These are phyloP conservation scores for Irpex lacteus DNA, from an alignment of 1,284 basidiomycete species.

Conservation along the genomic window DNA sequence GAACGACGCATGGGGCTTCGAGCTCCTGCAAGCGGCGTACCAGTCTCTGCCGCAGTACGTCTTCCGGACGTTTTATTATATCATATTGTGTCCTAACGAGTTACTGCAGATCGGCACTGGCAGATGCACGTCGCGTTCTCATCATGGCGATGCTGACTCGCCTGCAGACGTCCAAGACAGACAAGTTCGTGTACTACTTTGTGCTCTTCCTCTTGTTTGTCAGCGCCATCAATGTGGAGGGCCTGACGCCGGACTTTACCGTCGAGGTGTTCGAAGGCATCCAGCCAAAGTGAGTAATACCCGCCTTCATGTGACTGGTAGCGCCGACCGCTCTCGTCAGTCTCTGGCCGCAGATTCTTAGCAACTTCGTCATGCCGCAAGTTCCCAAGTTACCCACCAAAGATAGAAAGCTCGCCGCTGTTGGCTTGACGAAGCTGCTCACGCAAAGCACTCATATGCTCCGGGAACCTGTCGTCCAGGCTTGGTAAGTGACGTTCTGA, in stretches of 20 bases:
- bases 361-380: constrained; percentile 81
- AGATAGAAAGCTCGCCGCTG: constrained; percentile 80
- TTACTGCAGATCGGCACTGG: constrained; percentile 54
- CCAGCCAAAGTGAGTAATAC: constrained; percentile 70
- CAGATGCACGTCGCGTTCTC: constrained; percentile 75
- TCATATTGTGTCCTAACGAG: neutral
- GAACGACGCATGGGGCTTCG: constrained; percentile 91
- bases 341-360: constrained; percentile 82
- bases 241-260: constrained; percentile 75
- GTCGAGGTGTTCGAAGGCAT: constrained; percentile 79
- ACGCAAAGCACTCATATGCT: constrained; percentile 73
- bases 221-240: constrained; percentile 74
- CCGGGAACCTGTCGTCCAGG: constrained; percentile 54
- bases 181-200: constrained; percentile 85
- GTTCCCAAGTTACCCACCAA: constrained; percentile 77
- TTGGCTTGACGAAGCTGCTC: constrained; percentile 83
- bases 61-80: neutral
- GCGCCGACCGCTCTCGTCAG: constrained; percentile 35
- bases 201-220: constrained; percentile 77
- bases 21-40: constrained; percentile 81
- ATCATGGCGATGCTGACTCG: constrained; percentile 83
- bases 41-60: constrained; percentile 74
- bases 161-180: constrained; percentile 88
- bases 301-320: constrained; percentile 4
- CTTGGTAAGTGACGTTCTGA: constrained; percentile 55